Base-by-base conservation (phyloP, 441 rosid genomes). In the Hura crepitans region DNA sequence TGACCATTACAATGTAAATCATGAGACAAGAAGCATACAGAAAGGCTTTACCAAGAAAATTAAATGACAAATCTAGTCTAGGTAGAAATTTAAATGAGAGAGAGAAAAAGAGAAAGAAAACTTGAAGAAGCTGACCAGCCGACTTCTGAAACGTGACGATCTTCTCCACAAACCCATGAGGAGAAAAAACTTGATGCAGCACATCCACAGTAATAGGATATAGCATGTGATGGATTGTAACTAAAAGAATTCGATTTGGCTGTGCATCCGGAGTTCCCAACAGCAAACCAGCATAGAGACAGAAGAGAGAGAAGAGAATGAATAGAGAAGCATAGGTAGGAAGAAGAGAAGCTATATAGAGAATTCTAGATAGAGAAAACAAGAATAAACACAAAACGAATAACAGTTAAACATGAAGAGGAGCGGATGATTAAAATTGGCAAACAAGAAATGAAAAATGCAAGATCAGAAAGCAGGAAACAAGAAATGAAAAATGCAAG, bases 131-230 rank as follows among this genome's bases (percentile, higher is more conserved):
- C 93, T 87, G 88, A 94, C 99, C 99, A 78, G 99, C 99, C 70
- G 97, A 95, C 90, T 95, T 95, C 88, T 95, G 99, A 82, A 95
- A 95, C 17, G 97, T 95, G 84, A 95, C 97, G 45, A 95, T 87
- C 94, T 95, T 95, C 87, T 95, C 99, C 76, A 95, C 96, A 85
- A 77, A 84, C 82, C 99, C 99, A 85, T 89, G 84, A 69, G 97
- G 91, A 81, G 96, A 92, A 80, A 95, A 95, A 73, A 95, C 97
- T 86, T 87, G 99, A 73, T 95, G 99, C 78, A 95, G 94, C 78
- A 95, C 97, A 63, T 95, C 99, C 86, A 95, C 99, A 0, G 99
- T 95, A 73, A 95, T 95, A 77, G 99, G 99, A 78, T 95, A 95
- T 75, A 92, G 88, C 99, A 95, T 92, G 81, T 86, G 97, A 81